These are phyloP conservation scores for Trichoderma afroharzianum DNA, from an alignment of 2,329 filamentous ascomycete genomes.

Conservation along the genomic window DNA sequence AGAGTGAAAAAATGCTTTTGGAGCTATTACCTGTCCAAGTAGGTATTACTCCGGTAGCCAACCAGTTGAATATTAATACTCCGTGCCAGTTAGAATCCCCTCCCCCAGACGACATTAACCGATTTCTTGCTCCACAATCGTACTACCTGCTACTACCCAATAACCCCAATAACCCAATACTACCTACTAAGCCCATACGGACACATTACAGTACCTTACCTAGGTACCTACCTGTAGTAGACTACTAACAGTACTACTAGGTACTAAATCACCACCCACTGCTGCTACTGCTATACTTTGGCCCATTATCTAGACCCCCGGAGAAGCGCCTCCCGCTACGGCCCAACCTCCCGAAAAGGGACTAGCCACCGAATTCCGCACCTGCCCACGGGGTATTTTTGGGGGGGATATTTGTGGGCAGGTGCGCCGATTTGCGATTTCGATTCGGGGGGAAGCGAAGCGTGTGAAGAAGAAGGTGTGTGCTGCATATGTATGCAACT, in stretches of 20 bases:
- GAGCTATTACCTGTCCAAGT: neutral
- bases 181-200: too few relatives aligned
- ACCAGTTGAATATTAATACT: neutral
- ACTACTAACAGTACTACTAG: too few relatives aligned
- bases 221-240: too few relatives aligned
- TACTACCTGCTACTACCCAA: neutral
- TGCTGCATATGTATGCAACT: neutral
- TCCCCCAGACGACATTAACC: neutral
- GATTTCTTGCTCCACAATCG: neutral
- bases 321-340: neutral
- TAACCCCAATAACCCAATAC: too few relatives aligned
- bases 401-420: neutral
- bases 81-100: neutral
- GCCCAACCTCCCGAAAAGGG: neutral
- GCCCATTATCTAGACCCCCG: neutral
- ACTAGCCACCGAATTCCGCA: neutral
- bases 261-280: too few relatives aligned
- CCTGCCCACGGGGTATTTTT: neutral
- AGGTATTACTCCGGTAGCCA: constrained; percentile 5
- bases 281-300: neutral
- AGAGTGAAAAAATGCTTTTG: neutral
- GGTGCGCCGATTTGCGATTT: neutral
- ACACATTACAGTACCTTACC: too few relatives aligned
- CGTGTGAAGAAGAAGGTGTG: neutral
- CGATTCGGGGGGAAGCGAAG: neutral